A percentile compares a stretch with the other conserved stretches of the same genome.
Conservation (phyloP, 2,329 filamentous ascomycete species). For the Stachybotrys chartarum region DNA sequence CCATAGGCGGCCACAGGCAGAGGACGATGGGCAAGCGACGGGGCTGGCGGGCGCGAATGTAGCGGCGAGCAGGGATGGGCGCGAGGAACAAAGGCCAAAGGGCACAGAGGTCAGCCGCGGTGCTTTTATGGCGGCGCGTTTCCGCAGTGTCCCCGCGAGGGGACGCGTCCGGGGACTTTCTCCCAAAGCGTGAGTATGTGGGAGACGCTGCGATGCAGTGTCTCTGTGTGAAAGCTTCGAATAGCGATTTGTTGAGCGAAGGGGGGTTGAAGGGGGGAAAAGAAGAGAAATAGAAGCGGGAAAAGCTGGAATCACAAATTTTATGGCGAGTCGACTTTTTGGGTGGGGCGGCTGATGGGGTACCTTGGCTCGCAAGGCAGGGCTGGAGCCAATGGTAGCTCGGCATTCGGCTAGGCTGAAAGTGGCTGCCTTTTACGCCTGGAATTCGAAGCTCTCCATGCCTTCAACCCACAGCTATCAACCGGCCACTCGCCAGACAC, state of each 20-base stretch:
- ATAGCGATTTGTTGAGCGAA: constrained; percentile 99
- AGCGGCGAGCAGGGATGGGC: constrained; percentile 35
- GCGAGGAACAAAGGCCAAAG: constrained; percentile 37
- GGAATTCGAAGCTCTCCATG: no score
- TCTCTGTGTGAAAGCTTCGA: constrained; percentile 97
- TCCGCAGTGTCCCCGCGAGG: constrained; percentile 57
- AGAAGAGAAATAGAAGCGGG: constrained; percentile 13
- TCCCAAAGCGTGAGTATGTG: constrained; percentile 72
- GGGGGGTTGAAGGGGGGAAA: constrained; percentile 51
- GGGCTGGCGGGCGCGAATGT: constrained; percentile 25
- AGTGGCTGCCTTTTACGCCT: no score
- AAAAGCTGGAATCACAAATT: constrained; percentile 13
- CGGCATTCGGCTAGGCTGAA: no score
- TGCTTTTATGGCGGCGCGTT: constrained; percentile 99
- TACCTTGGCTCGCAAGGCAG: no score
- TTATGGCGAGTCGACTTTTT: not conserved
- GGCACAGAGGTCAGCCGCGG: constrained; percentile 75
- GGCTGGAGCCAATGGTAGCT: no score
- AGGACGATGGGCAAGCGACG: constrained; percentile 19
- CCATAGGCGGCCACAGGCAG: constrained; percentile 47
- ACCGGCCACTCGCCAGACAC: no score
- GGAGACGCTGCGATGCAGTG: constrained; percentile 24
- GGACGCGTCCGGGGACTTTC: constrained; percentile 98
- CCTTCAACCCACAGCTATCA: no score
- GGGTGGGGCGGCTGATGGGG: no score